Conservation (phyloP, 768 basidiomycete genomes). For the Macrolepiota dolichaula region DNA sequence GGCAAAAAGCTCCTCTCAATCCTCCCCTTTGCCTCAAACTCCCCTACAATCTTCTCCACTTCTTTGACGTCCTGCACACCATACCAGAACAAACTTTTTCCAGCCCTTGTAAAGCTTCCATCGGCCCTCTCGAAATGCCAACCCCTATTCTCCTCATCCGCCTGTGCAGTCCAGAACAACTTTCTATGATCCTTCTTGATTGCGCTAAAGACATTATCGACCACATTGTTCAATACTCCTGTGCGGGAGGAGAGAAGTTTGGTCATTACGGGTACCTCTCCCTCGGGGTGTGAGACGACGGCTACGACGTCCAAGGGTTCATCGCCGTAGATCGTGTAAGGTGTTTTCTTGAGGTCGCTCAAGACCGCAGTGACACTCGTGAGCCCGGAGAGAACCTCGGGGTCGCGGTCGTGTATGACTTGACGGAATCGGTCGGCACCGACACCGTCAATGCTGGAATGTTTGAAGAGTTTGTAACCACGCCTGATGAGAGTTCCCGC, state of each 20-base stretch:
- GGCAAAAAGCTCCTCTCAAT: conserved; percentile 91
- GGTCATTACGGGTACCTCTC: conserved; percentile 86
- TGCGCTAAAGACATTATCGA: conserved; percentile 97
- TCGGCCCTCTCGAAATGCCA: conserved; percentile 99
- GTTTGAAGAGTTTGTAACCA: conserved; percentile 97
- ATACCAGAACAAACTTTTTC: conserved; percentile 96
- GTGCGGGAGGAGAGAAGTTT: conserved; percentile 86
- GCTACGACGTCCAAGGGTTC: conserved; percentile 96
- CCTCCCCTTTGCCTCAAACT: conserved; percentile 71
- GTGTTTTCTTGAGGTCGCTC: conserved; percentile 72
- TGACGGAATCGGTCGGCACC: conserved; percentile 94
- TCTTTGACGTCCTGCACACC: conserved; percentile 89
- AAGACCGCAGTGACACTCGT: conserved; percentile 88
- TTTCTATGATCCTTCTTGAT: conserved; percentile 92
- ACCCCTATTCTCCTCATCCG: conserved; percentile 92
- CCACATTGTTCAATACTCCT: conserved; percentile 89
- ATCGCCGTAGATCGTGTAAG: conserved; percentile 97
- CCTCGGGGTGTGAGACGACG: conserved; percentile 88
- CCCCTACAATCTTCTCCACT: conserved; percentile 81
- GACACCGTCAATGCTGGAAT: conserved; percentile 73
- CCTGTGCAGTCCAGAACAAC: conserved; percentile 97
- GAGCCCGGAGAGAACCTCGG: conserved; percentile 79
- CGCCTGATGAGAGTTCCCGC: conserved; percentile 98
- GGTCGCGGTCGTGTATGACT: conserved; percentile 93
- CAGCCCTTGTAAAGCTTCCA: conserved; percentile 94